Evolutionary conservation across 768 basidiomycete species (phyloP).

Genomic region (Coprinellus micaceus): DNA sequence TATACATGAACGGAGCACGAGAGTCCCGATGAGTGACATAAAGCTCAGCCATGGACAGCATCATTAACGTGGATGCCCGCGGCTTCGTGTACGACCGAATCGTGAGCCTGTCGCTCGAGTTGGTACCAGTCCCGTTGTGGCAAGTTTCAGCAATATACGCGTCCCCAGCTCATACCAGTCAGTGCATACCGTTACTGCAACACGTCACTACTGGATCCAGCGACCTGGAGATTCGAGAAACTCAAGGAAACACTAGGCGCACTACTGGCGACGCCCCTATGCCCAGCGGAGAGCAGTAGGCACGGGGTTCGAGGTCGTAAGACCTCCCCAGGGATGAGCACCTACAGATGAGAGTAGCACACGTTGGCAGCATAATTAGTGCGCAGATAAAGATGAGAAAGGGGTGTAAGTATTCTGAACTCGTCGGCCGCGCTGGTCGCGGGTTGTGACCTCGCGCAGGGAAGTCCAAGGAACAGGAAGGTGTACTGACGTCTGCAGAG

Average conservation of each 20-base stretch:
- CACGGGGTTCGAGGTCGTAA: conserved; percentile 22
- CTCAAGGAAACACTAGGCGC: conserved; percentile 24
- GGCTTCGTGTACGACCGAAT: conserved; percentile 42
- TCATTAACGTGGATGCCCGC: conserved; percentile 42
- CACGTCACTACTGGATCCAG: conserved; percentile 28
- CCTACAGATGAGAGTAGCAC: conserved; percentile 15
- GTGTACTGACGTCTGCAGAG: conserved; percentile 23
- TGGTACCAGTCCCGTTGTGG: conserved; percentile 31
- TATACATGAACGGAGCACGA: no score
- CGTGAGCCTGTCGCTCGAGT: conserved; percentile 28
- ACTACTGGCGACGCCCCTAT: conserved; percentile 28
- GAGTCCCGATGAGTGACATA: no score
- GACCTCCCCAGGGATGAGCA: conserved; percentile 27
- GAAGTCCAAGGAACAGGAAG: no score
- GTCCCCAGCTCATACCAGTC: no score
- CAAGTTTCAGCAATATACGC: no score
- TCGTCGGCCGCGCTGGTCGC: no score
- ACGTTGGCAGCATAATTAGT: no score
- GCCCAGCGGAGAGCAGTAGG: conserved; percentile 19
- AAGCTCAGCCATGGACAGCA: conserved; percentile 39
- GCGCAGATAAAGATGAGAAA: no score
- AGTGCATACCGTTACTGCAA: conserved; percentile 31
- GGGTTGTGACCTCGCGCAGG: no score
- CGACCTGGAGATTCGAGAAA: conserved; percentile 16
- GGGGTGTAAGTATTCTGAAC: no score